Percentiles rank a stretch among this genome's conserved stretches.
Conservation (phyloP, 768 basidiomycete genomes). For the Mycena rosella region DNA sequence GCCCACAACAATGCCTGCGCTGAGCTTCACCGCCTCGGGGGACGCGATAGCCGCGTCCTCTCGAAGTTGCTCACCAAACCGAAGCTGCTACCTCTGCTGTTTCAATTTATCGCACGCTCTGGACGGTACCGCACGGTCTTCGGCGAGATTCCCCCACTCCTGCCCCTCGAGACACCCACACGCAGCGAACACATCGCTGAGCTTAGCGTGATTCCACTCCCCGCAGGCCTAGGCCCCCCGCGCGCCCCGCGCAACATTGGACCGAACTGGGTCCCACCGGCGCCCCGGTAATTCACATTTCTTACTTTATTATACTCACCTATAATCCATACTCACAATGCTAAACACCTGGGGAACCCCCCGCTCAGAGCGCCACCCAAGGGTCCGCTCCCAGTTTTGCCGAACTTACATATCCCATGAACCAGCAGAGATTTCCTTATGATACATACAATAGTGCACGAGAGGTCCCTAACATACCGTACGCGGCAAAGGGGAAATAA, state of each 20-base stretch:
- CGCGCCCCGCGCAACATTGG: not conserved
- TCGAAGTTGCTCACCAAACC: not conserved
- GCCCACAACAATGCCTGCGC: not conserved
- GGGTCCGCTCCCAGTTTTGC: not conserved
- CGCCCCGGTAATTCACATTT: not conserved
- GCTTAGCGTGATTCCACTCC: not conserved
- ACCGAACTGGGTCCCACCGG: not conserved
- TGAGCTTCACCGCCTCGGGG: not conserved
- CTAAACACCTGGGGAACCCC: not conserved
- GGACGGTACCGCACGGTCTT: slow-evolving; percentile 36
- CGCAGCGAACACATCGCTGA: not conserved
- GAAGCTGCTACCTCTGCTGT: slow-evolving; percentile 4
- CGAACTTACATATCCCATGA: not conserved
- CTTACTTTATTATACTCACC: not conserved
- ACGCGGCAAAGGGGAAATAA: not conserved
- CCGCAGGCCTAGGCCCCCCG: too few species aligned
- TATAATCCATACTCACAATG: not conserved
- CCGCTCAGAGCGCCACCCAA: not conserved
- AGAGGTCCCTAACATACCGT: too few species aligned
- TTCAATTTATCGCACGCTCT: not conserved
- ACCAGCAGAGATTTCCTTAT: not conserved
- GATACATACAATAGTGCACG: not conserved
- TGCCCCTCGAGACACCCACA: not conserved
- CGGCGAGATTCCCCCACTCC: slow-evolving; percentile 41
- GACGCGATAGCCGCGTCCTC: not conserved